Evolutionary conservation across 1,284 basidiomycete genomes (phyloP), one percentile per base, ranked within the genome.

Genomic region (Thecaphora thlaspeos): DNA sequence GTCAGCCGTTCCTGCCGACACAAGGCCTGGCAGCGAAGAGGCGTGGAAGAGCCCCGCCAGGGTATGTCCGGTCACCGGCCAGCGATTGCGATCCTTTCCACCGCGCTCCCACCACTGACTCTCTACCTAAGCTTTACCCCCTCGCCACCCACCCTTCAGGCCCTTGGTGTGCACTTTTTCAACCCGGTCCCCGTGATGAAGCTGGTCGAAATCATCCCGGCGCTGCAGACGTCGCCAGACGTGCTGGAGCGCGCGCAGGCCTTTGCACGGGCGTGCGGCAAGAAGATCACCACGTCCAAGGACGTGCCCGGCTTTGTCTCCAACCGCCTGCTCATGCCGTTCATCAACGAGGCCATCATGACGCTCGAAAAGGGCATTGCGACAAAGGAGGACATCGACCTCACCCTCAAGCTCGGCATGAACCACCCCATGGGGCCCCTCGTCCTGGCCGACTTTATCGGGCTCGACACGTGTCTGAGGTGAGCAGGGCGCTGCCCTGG

Each of bases 321-420:
- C 19, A 71, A 71, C 44, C 58, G 67, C 19, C 82, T 93, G 18
- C 80, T 93, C 38, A 91, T 93, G 88, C 91, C 90, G 0, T 92
- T 90, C 78, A 88, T 93, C 71, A 93, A 93, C 69, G 79, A 93
- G 84, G 92, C 93, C 0, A 89, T 96, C 68, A 89, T 94, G 85
- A 87, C 87, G 61, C 82, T 95, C 4, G 92, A 95, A 79, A 88
- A 90, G 85, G 91, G 91, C 7, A 85, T 88, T 21, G 93, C 91
- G 1, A 89, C 90, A 1, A 85, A 89, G 40, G 91, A 96, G 54
- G 91, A 97, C 76, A 96, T 97, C 62, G 94, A 97, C 80, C 91
- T 87, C 65, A 95, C 91, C 0, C 84, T 97, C 50, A 87, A 87
- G 71, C 82, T 95, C 17, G 94, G 93, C 43, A 96, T 95, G 91